Conservation (phyloP, 2,329 filamentous ascomycete species). For the Cordyceps tenuipes region DNA sequence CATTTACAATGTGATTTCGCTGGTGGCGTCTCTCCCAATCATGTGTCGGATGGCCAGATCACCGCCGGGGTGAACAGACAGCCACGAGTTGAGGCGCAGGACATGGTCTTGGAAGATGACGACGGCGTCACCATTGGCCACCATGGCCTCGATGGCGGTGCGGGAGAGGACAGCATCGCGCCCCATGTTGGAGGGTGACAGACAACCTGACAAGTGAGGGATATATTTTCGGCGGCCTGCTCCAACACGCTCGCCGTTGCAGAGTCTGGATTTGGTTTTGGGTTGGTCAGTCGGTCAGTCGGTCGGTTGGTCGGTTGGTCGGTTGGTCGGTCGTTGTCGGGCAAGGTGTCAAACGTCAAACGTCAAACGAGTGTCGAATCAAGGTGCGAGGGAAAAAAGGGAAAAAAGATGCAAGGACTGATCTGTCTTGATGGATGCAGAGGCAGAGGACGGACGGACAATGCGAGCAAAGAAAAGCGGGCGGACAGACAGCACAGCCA, state of each 20-base stretch:
- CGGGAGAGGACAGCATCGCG: conserved; percentile 37
- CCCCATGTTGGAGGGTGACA: conserved; percentile 20
- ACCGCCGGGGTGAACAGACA: conserved; percentile 51
- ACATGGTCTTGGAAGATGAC: conserved; percentile 48
- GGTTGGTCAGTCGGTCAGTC: too few species aligned
- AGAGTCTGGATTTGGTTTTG: background rate
- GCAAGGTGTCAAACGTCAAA: too few species aligned
- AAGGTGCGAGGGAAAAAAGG: background rate
- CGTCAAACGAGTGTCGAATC: background rate
- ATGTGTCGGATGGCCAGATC: conserved; percentile 52
- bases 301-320: too few species aligned
- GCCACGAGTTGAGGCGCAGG: conserved; percentile 49
- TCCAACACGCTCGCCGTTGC: background rate
- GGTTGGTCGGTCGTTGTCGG: too few species aligned
- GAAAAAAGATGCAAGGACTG: background rate
- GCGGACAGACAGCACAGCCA: background rate
- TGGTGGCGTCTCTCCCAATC: conserved; percentile 50
- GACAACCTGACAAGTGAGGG: background rate
- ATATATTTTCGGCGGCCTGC: background rate
- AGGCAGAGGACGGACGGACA: background rate
- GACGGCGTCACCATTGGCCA: conserved; percentile 46
- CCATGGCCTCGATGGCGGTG: conserved; percentile 39
- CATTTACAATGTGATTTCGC: conserved; percentile 49
- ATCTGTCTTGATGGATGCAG: background rate
- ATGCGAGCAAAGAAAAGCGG: too few species aligned